Conservation (phyloP, 208 protist genomes). For the Crithidia fasciculata region DNA sequence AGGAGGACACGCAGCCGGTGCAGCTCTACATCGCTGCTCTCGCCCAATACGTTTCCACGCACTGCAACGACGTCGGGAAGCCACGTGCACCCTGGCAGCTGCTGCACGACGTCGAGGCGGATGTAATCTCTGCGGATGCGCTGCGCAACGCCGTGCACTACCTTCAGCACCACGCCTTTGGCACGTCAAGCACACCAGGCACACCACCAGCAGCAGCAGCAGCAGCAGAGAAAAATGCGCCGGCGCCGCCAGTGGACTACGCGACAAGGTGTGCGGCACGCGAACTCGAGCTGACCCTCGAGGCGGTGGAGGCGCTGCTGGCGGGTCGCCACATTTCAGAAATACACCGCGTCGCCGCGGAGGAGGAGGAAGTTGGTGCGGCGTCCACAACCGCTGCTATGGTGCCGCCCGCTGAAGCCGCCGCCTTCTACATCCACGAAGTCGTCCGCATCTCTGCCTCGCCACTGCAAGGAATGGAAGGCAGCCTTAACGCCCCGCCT, state of each 20-base stretch:
- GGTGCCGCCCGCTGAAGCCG: conserved; percentile 27
- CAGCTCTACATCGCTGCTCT: conserved; percentile 22
- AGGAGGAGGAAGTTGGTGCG: not conserved
- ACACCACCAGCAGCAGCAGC: not conserved
- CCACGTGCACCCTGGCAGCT: conserved; percentile 13
- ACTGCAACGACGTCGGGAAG: conserved; percentile 19
- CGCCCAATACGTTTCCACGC: conserved; percentile 17
- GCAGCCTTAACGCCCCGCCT: not conserved
- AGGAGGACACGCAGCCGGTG: not conserved
- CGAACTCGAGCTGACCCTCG: conserved; percentile 30
- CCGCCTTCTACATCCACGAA: conserved; percentile 16
- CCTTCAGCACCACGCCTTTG: conserved; percentile 28
- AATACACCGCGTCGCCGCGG: conserved; percentile 6
- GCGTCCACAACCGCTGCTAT: conserved; percentile 16
- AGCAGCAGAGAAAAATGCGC: not conserved
- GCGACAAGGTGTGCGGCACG: conserved; percentile 5
- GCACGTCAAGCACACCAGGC: not conserved
- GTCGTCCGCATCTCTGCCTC: conserved; percentile 1
- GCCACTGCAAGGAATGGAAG: not conserved
- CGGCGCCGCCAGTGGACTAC: not conserved
- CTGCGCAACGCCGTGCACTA: conserved; percentile 26
- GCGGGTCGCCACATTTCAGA: conserved; percentile 15
- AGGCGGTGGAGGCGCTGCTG: conserved; percentile 23
- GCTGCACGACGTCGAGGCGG: conserved; percentile 19
- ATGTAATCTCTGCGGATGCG: conserved; percentile 1